Evolutionary conservation across 225 moss, liverwort and hornwort species (phyloP).

Genomic region (Straminergon stramineum): DNA sequence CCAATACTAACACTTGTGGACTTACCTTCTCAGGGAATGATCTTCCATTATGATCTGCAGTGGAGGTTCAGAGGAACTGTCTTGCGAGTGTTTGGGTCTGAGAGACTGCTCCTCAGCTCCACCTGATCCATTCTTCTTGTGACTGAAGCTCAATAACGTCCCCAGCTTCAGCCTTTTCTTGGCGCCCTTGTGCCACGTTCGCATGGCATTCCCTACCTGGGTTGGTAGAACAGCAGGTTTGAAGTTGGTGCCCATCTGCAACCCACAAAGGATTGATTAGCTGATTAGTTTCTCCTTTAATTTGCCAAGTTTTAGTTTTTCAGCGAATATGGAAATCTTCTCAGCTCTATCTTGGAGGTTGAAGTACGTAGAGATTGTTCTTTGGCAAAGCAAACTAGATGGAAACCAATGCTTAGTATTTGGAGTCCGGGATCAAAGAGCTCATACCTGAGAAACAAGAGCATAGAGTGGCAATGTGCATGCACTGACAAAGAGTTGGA

Average conservation of each 20-base stretch:
- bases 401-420: background rate
- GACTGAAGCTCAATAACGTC: background rate
- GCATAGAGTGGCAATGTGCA: slow-evolving; percentile 65
- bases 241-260: slow-evolving; percentile 45
- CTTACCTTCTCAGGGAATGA: background rate
- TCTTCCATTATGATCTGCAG: background rate
- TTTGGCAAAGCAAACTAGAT: background rate
- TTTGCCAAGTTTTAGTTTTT: background rate
- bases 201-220: background rate
- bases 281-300: background rate
- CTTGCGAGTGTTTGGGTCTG: background rate
- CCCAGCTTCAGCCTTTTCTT: background rate
- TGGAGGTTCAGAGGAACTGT: background rate
- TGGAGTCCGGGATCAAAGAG: background rate
- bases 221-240: slow-evolving; percentile 30
- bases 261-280: background rate
- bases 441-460: slow-evolving; percentile 54
- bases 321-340: background rate
- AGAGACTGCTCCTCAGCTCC: background rate
- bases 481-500: slow-evolving; percentile 45
- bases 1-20: background rate
- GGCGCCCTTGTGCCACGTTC: background rate
- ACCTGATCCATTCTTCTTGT: background rate
- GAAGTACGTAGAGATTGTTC: background rate
- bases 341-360: background rate